Base-by-base conservation (phyloP, 352 stramenopile genomes). In the Halophytophthora polymorphica region DNA sequence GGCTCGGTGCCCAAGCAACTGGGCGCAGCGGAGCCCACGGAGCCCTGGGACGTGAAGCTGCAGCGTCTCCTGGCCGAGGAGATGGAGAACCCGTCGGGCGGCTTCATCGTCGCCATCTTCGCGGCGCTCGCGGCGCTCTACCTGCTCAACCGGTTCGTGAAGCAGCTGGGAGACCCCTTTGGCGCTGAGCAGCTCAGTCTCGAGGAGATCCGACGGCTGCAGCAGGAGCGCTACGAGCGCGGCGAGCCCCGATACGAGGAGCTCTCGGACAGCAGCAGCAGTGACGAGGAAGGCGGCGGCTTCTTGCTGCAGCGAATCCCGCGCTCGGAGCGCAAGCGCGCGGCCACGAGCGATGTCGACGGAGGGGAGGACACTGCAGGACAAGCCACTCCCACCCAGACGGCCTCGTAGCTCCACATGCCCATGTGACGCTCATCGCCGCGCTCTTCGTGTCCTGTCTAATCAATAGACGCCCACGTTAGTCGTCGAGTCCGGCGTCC, bases 221-320 rank as follows among this genome's bases (percentile, higher is more conserved):
- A 93, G 54, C 83, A 93, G 48, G 70, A 81, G 18, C 56, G 65
- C 11, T 93, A 93, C 56, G 69, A 73, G n/a, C 70, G 72, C 3
- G 66, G 66, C 7, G 62, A 71, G 40, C 46, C 58, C 6, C 51
- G 68, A 53, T 71, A 66, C 42, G 61, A 71, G 8, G 68, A 78
- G 21, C 74, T 77, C 53, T 80, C 82, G 37, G 77, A 85, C 46
- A 90, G 75, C 47, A 71, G 65, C 57, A 74, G 66, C 51, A 53
- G 46, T 25, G 61, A 74, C 31, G 56, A 80, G 7, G 57, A 51
- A 14, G 33, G 33, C 11, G 33, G 15, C 15, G 62, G 58, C 45
- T 28, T 38, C n/a, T 19, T 25, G 17, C 43, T 34, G 12, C 53
- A 38, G 23, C n/a, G 18, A 56, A 45, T 43, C 4, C 19, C 23